Evolutionary conservation across 805 yeast genomes (phyloP).

Genomic region (Barnettozyma wickerhamii): DNA sequence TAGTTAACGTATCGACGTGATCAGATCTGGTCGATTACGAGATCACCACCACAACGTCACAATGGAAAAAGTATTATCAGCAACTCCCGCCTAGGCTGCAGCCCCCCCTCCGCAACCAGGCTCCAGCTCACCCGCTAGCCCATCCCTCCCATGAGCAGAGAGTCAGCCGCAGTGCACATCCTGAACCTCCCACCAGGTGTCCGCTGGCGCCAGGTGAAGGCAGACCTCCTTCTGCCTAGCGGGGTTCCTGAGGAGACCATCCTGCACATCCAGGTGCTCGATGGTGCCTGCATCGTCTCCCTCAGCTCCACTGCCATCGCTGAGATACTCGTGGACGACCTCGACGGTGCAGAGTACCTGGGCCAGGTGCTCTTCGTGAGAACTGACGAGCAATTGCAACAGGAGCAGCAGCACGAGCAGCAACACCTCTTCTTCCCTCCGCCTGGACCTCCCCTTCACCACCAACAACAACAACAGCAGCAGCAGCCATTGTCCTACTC

Average conservation of each 20-base stretch:
- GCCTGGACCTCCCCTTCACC: background rate
- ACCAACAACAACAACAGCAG: background rate
- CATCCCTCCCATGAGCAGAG: constrained; percentile 5
- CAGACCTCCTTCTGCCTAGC: constrained; percentile 12
- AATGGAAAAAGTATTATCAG: too few species aligned
- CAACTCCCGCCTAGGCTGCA: too few species aligned
- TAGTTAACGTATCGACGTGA: too few species aligned
- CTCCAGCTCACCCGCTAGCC: background rate
- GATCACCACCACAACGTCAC: too few species aligned
- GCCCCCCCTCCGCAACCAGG: background rate
- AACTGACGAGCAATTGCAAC: constrained; percentile 6
- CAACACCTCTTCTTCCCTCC: background rate
- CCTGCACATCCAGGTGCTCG: constrained; percentile 20
- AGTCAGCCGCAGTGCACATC: constrained; percentile 13
- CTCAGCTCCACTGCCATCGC: constrained; percentile 13
- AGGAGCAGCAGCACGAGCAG: background rate
- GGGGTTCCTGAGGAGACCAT: constrained; percentile 18
- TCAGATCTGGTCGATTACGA: too few species aligned
- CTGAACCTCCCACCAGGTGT: constrained; percentile 18
- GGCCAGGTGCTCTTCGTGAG: constrained; percentile 13
- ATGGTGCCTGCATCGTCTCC: constrained; percentile 10
- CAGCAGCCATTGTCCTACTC: background rate
- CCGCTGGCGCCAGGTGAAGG: constrained; percentile 23
- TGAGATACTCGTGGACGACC: constrained; percentile 2
- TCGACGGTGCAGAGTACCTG: constrained; percentile 19